A percentile compares a stretch with the other conserved stretches of the same genome.
These are phyloP conservation scores for Aureobasidium vineae DNA, from an alignment of 2,329 filamentous ascomycete genomes.

Conservation along the genomic window DNA sequence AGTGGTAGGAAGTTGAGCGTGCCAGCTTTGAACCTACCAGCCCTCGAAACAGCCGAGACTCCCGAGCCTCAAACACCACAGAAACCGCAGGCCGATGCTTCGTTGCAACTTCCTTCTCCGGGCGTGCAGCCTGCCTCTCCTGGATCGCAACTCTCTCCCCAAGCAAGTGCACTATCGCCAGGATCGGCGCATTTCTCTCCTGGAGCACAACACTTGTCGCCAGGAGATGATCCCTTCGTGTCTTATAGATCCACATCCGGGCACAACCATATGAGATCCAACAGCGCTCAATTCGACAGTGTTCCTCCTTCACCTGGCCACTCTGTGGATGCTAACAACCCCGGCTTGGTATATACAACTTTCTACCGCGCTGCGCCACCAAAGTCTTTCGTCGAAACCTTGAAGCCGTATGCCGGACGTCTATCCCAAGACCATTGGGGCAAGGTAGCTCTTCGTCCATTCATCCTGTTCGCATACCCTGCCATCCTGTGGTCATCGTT, in stretches of 20 bases:
- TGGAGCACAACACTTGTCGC: neutral
- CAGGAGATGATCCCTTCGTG: slow-evolving; percentile 14
- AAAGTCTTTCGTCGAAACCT: slow-evolving; percentile 69
- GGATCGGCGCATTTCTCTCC: slow-evolving; percentile 1
- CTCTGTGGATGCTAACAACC: neutral
- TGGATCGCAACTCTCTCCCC: neutral
- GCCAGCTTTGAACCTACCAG: slow-evolving; percentile 18
- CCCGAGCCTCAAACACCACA: slow-evolving; percentile 13
- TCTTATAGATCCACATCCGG: slow-evolving; percentile 6
- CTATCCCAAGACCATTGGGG: slow-evolving; percentile 76
- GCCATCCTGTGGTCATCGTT: slow-evolving; percentile 83
- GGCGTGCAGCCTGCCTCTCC: neutral
- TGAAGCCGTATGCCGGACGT: slow-evolving; percentile 75
- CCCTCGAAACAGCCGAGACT: slow-evolving; percentile 8
- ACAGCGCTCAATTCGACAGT: slow-evolving; percentile 8
- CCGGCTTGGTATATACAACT: slow-evolving; percentile 61
- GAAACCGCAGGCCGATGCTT: neutral
- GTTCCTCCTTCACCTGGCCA: neutral
- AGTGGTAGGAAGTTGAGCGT: neutral
- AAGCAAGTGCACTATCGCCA: neutral
- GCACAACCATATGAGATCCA: neutral
- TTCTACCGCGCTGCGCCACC: slow-evolving; percentile 64
- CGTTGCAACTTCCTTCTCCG: slow-evolving; percentile 1
- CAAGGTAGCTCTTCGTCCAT: slow-evolving; percentile 72
- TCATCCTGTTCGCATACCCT: slow-evolving; percentile 84